Evolutionary conservation across 2,329 filamentous ascomycete species (phyloP).

Genomic region (Fusarium sp.): DNA sequence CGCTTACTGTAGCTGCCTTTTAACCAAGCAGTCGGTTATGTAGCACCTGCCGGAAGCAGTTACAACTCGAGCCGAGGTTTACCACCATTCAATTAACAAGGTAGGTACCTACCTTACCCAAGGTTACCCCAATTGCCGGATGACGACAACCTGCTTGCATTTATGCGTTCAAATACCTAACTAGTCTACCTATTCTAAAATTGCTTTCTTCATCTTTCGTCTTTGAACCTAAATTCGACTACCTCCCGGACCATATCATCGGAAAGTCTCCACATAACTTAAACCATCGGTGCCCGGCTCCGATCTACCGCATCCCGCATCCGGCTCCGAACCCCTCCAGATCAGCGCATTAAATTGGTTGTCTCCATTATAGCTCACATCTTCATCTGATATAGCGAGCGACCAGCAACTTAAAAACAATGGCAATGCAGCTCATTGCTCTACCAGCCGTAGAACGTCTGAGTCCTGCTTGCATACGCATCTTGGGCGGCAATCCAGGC

Average conservation of each 20-base stretch:
- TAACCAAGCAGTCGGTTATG: neutral
- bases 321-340: constrained; percentile 34
- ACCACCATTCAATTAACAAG: constrained; percentile 2
- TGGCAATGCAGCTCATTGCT: constrained; percentile 70
- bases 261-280: constrained; percentile 9
- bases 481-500: constrained; percentile 90
- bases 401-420: constrained; percentile 48
- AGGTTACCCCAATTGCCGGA: constrained; percentile 15
- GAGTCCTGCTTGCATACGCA: constrained; percentile 81
- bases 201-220: neutral
- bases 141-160: constrained; percentile 21
- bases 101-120: neutral
- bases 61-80: constrained; percentile 41
- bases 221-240: neutral
- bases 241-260: neutral
- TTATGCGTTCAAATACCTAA: neutral
- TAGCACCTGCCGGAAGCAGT: neutral
- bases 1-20: neutral
- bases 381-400: neutral
- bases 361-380: neutral
- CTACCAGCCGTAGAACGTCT: constrained; percentile 82
- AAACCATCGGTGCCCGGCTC: constrained; percentile 18
- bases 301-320: constrained; percentile 18
- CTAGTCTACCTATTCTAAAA: neutral
- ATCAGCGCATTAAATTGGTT: neutral